phyloP scores from a whole-genome alignment of 306 rosid species.

The Corylus avellana region DNA sequence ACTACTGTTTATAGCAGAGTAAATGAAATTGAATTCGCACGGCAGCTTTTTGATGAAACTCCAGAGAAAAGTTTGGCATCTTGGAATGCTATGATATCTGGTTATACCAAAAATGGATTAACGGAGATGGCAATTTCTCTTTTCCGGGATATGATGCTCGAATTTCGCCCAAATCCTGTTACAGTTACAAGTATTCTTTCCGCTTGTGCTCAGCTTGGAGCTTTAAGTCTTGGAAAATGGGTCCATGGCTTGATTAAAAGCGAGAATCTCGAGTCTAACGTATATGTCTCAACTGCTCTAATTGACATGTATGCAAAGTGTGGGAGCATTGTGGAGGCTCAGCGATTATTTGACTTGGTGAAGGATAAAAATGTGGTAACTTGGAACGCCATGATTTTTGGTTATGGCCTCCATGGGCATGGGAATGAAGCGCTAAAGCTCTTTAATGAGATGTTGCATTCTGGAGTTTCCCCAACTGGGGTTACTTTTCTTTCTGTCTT shows the following conservation, averaged over 20 bases:
- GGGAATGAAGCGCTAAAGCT: constrained; percentile 81
- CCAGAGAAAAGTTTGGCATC: constrained; percentile 72
- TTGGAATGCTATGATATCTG: constrained; percentile 97
- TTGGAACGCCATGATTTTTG: constrained; percentile 96
- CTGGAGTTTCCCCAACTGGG: constrained; percentile 54
- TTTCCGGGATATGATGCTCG: constrained; percentile 74
- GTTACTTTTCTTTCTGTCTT: constrained; percentile 81
- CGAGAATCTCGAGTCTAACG: constrained; percentile 65
- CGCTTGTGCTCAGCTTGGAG: constrained; percentile 95
- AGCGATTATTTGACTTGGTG: constrained; percentile 68
- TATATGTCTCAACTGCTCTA: constrained; percentile 78
- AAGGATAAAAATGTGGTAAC: constrained; percentile 74
- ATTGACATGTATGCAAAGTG: constrained; percentile 96
- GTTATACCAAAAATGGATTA: constrained; percentile 85
- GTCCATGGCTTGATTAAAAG: constrained; percentile 72
- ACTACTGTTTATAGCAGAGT: constrained; percentile 68
- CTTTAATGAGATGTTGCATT: constrained; percentile 65
- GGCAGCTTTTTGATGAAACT: constrained; percentile 77
- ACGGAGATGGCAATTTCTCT: constrained; percentile 78
- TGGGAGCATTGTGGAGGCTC: constrained; percentile 76
- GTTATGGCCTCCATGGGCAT: constrained; percentile 91
- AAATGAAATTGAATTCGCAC: constrained; percentile 70
- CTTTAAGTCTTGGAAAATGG: constrained; percentile 84
- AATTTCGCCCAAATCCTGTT: constrained; percentile 66
- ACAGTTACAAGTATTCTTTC: constrained; percentile 85